phyloP scores from a whole-genome alignment of 306 rosid genomes.

The Quercus suber region DNA sequence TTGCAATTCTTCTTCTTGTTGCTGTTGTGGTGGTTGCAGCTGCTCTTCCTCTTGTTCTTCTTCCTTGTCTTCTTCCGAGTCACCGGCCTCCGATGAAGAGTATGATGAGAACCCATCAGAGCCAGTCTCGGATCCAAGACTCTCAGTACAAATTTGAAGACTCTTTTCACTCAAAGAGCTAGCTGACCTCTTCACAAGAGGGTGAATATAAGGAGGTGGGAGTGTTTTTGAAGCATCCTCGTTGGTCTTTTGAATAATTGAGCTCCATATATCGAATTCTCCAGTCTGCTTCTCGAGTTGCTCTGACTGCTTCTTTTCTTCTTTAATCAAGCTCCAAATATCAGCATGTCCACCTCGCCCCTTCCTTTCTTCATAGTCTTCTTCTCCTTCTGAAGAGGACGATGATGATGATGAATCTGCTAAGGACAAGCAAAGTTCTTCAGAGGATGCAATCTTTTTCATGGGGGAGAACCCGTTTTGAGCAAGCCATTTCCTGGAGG shows the following conservation, averaged over 20 bases:
- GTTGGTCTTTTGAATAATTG: slow-evolving; percentile 46
- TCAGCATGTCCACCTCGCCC: slow-evolving; percentile 28
- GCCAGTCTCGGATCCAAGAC: slow-evolving; percentile 95
- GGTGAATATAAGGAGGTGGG: slow-evolving; percentile 69
- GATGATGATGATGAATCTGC: slow-evolving; percentile 12
- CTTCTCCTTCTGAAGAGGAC: slow-evolving; percentile 35
- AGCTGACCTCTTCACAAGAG: slow-evolving; percentile 61
- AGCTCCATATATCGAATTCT: slow-evolving; percentile 46
- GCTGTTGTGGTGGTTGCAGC: not conserved
- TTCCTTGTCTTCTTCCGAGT: slow-evolving; percentile 13
- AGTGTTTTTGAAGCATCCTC: slow-evolving; percentile 34
- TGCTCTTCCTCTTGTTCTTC: not conserved
- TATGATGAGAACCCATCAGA: slow-evolving; percentile 62
- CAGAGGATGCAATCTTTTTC: slow-evolving; percentile 55
- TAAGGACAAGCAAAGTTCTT: slow-evolving; percentile 26
- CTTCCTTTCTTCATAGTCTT: slow-evolving; percentile 16
- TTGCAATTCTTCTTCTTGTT: not conserved
- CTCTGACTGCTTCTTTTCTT: slow-evolving; percentile 21
- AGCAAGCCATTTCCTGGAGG: slow-evolving; percentile 71
- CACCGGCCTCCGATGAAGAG: slow-evolving; percentile 43
- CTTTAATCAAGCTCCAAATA: slow-evolving; percentile 48
- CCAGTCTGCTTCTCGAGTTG: slow-evolving; percentile 26
- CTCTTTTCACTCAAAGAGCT: slow-evolving; percentile 59
- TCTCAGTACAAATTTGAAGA: slow-evolving; percentile 80
- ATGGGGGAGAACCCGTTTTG: slow-evolving; percentile 47